A percentile compares a stretch with the other conserved stretches of the same genome.
phyloP scores from a whole-genome alignment of 2,329 filamentous ascomycete genomes.

The Trichoderma atrobrunneum region DNA sequence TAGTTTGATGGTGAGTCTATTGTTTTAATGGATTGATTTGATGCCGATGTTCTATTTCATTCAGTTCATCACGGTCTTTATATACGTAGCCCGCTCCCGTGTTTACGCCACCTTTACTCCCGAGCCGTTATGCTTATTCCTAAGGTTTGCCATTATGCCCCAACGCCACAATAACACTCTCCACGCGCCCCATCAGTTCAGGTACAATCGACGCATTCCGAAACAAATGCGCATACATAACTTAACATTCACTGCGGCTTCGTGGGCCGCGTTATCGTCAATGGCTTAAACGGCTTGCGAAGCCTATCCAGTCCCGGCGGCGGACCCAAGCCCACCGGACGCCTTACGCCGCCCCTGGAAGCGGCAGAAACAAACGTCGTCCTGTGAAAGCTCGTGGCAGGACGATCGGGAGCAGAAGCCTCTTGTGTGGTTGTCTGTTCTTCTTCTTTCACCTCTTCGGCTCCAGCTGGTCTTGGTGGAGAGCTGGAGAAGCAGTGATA shows the following conservation, averaged over 20 bases:
- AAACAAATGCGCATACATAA: neutral
- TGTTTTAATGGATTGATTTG: neutral
- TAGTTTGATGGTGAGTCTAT: neutral
- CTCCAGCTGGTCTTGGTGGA: constrained; percentile 37
- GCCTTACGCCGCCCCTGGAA: constrained; percentile 38
- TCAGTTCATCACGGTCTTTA: neutral
- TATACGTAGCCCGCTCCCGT: neutral
- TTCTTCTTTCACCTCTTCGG: constrained; percentile 25
- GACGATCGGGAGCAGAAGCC: constrained; percentile 31
- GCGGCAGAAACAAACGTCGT: constrained; percentile 48
- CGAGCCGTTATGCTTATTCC: constrained; percentile 27
- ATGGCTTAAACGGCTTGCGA: constrained; percentile 55
- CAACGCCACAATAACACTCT: neutral
- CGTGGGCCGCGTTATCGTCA: constrained; percentile 49
- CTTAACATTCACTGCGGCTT: constrained; percentile 20
- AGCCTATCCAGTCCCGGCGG: constrained; percentile 50
- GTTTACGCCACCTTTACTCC: neutral
- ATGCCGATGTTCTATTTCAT: neutral
- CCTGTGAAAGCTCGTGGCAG: constrained; percentile 47
- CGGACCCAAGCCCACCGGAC: constrained; percentile 44
- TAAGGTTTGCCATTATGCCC: constrained; percentile 20
- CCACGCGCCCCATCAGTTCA: neutral
- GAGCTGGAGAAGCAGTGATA: constrained; percentile 62
- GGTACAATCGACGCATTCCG: neutral
- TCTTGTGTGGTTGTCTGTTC: constrained; percentile 24